Evolutionary conservation across 2,329 filamentous ascomycete genomes (phyloP).

Genomic region (Exutisphaerella laricina): DNA sequence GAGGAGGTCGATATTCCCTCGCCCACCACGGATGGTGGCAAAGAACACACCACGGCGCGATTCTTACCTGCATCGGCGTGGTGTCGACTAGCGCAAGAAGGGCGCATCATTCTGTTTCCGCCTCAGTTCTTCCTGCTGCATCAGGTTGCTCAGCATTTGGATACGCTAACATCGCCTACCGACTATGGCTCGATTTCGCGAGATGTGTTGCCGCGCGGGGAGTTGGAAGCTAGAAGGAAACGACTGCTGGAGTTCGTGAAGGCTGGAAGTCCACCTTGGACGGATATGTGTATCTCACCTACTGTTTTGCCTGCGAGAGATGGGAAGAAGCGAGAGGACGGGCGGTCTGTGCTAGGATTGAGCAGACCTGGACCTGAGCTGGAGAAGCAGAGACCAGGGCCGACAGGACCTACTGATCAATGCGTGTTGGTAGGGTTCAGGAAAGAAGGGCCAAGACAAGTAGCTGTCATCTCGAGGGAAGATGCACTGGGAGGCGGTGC

Average conservation of each 20-base stretch:
- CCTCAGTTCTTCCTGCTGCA: constrained; percentile 75
- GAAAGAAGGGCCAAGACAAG: constrained; percentile 51
- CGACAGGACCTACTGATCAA: constrained; percentile 49
- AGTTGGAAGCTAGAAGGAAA: constrained; percentile 47
- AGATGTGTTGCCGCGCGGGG: constrained; percentile 28
- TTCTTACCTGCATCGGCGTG: constrained; percentile 69
- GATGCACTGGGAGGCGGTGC: constrained; percentile 31
- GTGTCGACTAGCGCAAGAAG: constrained; percentile 57
- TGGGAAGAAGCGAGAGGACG: constrained; percentile 41
- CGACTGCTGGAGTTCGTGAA: constrained; percentile 52
- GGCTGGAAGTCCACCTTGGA: constrained; percentile 38
- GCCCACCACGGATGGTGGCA: constrained; percentile 64
- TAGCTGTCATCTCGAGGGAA: constrained; percentile 45
- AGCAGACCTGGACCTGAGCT: constrained; percentile 53
- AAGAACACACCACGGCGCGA: constrained; percentile 67
- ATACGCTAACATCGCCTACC: constrained; percentile 26
- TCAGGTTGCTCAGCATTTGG: constrained; percentile 37
- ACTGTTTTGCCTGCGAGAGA: constrained; percentile 33
- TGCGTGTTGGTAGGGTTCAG: constrained; percentile 54
- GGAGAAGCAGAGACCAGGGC: constrained; percentile 35
- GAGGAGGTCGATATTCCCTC: constrained; percentile 57
- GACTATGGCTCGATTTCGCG: constrained; percentile 29
- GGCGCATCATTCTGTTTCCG: constrained; percentile 78
- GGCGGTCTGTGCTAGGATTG: constrained; percentile 48
- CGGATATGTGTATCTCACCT: constrained; percentile 42